These are phyloP conservation scores for Persicaria tinctoria DNA, from an alignment of 148 eudicot genomes.

Conservation along the genomic window DNA sequence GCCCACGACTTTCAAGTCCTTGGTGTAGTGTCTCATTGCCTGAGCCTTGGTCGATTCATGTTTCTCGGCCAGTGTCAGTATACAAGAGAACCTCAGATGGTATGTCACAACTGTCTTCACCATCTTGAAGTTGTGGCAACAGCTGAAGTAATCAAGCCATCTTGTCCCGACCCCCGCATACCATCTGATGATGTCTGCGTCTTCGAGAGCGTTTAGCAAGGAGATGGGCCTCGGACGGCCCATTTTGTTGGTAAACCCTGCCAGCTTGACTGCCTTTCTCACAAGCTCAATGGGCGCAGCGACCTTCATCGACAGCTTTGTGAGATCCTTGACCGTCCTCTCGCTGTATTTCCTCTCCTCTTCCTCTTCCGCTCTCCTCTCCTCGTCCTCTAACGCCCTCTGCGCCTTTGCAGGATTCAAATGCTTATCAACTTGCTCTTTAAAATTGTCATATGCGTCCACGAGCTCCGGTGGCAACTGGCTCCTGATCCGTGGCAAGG, in stretches of 20 bases:
- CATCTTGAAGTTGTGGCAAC: conserved; percentile 72
- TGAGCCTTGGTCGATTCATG: conserved; percentile 78
- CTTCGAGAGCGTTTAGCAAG: conserved; percentile 64
- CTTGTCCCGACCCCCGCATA: conserved; percentile 83
- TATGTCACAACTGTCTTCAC: conserved; percentile 65
- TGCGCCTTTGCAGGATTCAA: conserved; percentile 56
- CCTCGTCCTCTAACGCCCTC: conserved; percentile 49
- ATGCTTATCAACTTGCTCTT: conserved; percentile 62
- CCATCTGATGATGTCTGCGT: conserved; percentile 75
- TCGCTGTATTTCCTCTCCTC: conserved; percentile 62
- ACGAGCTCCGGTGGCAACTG: conserved; percentile 72
- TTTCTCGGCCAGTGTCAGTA: conserved; percentile 79
- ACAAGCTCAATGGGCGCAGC: conserved; percentile 61
- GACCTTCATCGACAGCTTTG: conserved; percentile 70
- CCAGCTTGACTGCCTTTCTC: conserved; percentile 59
- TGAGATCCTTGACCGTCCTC: conserved; percentile 67
- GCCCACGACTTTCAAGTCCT: conserved; percentile 59
- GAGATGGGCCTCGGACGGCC: conserved; percentile 89
- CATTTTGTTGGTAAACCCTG: conserved; percentile 80
- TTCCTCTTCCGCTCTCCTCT: conserved; percentile 55
- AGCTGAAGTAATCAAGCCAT: conserved; percentile 80
- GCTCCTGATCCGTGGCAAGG: conserved; percentile 64
- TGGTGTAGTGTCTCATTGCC: conserved; percentile 69
- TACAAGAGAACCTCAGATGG: conserved; percentile 83
- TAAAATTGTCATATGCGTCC: conserved; percentile 77